Evolutionary conservation across 176 grass and related monocot species (phyloP).

Genomic region (Carex parvula): DNA sequence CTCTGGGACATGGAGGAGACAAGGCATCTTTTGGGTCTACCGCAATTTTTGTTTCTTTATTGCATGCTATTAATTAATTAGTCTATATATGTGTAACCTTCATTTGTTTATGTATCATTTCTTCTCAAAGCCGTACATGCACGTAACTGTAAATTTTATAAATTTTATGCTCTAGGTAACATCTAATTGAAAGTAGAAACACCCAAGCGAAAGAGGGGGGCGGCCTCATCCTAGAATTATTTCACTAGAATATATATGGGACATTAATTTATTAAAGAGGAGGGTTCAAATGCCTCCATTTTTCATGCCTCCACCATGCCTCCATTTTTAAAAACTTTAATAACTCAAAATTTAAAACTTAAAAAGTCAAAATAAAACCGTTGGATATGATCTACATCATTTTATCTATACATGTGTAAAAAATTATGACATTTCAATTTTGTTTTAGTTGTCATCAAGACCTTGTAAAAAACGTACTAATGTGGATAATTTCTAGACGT

Average conservation of each 20-base stretch:
- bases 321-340: too few species aligned
- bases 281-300: too few species aligned
- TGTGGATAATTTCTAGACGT: too few species aligned
- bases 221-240: background rate
- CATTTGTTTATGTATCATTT: slow-evolving; percentile 33
- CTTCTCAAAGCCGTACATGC: background rate
- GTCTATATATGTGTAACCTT: background rate
- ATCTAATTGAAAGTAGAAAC: background rate
- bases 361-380: too few species aligned
- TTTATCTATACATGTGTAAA: too few species aligned
- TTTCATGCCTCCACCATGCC: too few species aligned
- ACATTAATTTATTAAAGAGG: background rate
- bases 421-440: too few species aligned
- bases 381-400: too few species aligned
- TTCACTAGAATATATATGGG: background rate
- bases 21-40: slow-evolving; percentile 50
- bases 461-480: too few species aligned
- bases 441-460: too few species aligned
- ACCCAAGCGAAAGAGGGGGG: background rate
- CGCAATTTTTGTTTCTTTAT: slow-evolving; percentile 10
- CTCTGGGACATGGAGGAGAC: slow-evolving; percentile 26
- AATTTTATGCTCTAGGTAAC: background rate
- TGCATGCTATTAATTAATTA: background rate
- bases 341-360: too few species aligned
- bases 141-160: slow-evolving; percentile 17